Conservation (phyloP, 2,329 filamentous ascomycete genomes). For the Aspergillus quadricinctus region DNA sequence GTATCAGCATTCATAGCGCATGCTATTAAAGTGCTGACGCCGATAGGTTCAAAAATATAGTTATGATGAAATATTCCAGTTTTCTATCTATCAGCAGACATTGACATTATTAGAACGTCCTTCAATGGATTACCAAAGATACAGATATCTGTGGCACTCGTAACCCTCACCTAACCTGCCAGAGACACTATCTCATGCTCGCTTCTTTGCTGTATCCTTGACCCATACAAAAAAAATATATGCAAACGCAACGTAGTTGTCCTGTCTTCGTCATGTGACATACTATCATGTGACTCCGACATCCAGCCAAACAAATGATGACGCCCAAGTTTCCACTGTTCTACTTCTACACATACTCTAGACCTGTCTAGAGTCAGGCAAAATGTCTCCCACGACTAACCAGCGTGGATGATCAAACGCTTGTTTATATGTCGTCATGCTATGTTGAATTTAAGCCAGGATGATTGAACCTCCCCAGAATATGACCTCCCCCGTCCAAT, state of each 20-base stretch:
- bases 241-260: no score
- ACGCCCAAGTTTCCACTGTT: background rate
- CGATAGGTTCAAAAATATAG: background rate
- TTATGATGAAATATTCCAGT: background rate
- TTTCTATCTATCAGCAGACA: no score
- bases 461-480: conserved; percentile 7
- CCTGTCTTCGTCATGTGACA: background rate
- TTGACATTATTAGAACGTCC: background rate
- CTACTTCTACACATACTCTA: background rate
- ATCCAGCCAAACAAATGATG: background rate
- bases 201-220: background rate
- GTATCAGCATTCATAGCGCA: no score
- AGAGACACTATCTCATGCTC: background rate
- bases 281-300: background rate
- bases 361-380: background rate
- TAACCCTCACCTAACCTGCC: background rate
- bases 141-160: no score
- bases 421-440: background rate
- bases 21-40: no score
- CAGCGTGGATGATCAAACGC: background rate
- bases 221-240: background rate
- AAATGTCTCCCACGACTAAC: background rate
- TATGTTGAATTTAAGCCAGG: background rate
- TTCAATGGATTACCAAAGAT: background rate
- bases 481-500: conserved; percentile 31